A percentile compares a stretch with the other conserved stretches of the same genome.
These are phyloP conservation scores for Fusarium solani-melongenae DNA, from an alignment of 2,329 filamentous ascomycete species.

Conservation along the genomic window DNA sequence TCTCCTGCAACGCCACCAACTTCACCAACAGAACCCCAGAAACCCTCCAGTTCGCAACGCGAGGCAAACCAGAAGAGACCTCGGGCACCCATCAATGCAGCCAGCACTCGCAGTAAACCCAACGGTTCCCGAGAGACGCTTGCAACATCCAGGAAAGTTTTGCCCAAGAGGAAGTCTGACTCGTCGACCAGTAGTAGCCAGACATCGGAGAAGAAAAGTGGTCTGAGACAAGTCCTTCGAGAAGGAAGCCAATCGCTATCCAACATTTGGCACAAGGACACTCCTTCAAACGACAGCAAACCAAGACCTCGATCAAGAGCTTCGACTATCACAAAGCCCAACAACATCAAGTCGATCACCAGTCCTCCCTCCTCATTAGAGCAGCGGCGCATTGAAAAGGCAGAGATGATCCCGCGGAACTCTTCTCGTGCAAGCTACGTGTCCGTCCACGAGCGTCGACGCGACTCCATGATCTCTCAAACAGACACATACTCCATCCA, in stretches of 20 bases:
- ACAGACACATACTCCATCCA: conserved; percentile 67
- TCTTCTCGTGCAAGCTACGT: conserved; percentile 62
- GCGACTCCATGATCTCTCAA: conserved; percentile 66
- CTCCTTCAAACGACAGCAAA: conserved; percentile 41
- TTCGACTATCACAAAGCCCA: conserved; percentile 21
- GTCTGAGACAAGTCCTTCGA: conserved; percentile 63
- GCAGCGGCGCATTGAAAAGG: conserved; percentile 29
- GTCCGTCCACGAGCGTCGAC: conserved; percentile 61
- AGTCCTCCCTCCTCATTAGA: conserved; percentile 8
- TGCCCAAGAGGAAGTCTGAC: conserved; percentile 39
- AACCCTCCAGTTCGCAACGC: conserved; percentile 12
- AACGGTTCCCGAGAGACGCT: conserved; percentile 35
- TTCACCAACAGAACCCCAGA: conserved; percentile 16
- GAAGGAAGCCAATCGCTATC: conserved; percentile 60
- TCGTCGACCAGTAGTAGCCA: conserved; percentile 20
- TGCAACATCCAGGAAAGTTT: conserved; percentile 17
- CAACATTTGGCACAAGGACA: conserved; percentile 63
- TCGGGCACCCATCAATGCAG: conserved; percentile 27
- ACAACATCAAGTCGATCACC: conserved; percentile 4
- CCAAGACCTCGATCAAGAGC: conserved; percentile 42
- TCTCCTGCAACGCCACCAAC: conserved; percentile 22
- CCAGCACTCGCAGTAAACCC: conserved; percentile 44
- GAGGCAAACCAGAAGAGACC: conserved; percentile 42
- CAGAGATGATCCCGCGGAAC: conserved; percentile 49
- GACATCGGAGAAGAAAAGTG: conserved; percentile 56